A percentile compares a stretch with the other conserved stretches of the same genome.
These are phyloP conservation scores for Claviceps sorghi DNA, from an alignment of 2,329 filamentous ascomycete genomes.

Conservation along the genomic window DNA sequence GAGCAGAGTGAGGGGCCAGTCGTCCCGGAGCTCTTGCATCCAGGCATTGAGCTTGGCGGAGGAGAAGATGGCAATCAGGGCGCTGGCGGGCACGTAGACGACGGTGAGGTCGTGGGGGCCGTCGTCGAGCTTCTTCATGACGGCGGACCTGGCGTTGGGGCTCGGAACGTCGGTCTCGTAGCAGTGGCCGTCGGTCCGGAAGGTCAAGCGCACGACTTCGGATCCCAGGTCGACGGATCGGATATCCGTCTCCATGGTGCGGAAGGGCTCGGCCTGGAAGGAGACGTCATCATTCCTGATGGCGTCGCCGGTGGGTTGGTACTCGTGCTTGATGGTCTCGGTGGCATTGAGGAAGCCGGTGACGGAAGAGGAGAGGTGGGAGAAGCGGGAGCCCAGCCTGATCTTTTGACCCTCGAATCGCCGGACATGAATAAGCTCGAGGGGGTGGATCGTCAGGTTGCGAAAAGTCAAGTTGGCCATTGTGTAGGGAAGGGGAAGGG, in stretches of 20 bases:
- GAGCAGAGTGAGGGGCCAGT: slow-evolving; percentile 60
- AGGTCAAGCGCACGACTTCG: slow-evolving; percentile 60
- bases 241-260: slow-evolving; percentile 42
- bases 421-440: slow-evolving; percentile 60
- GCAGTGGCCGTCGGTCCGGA: slow-evolving; percentile 40
- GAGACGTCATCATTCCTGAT: slow-evolving; percentile 48
- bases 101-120: slow-evolving; percentile 46
- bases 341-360: slow-evolving; percentile 30
- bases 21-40: slow-evolving; percentile 66
- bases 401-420: slow-evolving; percentile 45
- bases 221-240: slow-evolving; percentile 40
- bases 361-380: slow-evolving; percentile 30
- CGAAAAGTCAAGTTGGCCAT: slow-evolving; percentile 56
- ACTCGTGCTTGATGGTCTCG: slow-evolving; percentile 15
- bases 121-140: slow-evolving; percentile 41
- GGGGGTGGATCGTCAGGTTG: slow-evolving; percentile 61
- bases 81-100: slow-evolving; percentile 44
- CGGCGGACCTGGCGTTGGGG: slow-evolving; percentile 40
- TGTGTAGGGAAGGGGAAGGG: too few relatives aligned
- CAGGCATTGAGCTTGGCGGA: slow-evolving; percentile 56
- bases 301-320: slow-evolving; percentile 37
- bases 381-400: slow-evolving; percentile 28
- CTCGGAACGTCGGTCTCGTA: slow-evolving; percentile 65
- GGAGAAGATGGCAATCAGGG: slow-evolving; percentile 51
- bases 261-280: slow-evolving; percentile 54